Percentiles rank a stretch among this genome's conserved stretches.
Conservation (phyloP, 352 stramenopile genomes). For the Globisporangium carolinianum region DNA sequence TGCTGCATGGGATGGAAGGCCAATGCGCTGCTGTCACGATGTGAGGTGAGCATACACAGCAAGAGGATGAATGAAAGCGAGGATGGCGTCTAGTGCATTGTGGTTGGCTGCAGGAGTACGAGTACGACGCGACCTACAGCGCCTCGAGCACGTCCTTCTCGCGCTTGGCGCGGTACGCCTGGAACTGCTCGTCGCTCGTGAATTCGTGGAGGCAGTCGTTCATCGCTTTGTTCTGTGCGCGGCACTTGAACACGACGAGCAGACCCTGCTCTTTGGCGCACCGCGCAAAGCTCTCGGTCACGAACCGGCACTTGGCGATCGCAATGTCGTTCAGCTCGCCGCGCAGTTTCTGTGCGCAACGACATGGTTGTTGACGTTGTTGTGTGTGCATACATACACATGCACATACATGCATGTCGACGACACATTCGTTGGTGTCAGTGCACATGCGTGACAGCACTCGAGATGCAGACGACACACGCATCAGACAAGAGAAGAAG, state of each 20-base stretch:
- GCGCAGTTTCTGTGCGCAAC: constrained; percentile 49
- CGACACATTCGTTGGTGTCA: not conserved
- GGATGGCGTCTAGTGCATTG: no score
- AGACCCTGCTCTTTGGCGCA: constrained; percentile 64
- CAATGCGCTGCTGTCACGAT: no score
- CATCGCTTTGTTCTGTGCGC: constrained; percentile 63
- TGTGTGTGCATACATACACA: not conserved
- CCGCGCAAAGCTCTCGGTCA: constrained; percentile 50
- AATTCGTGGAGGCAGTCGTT: constrained; percentile 79
- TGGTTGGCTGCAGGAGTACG: no score
- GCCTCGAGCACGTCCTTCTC: constrained; percentile 37
- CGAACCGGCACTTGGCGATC: constrained; percentile 61
- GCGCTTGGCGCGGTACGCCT: constrained; percentile 55
- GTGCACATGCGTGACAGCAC: not conserved
- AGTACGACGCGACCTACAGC: constrained; percentile 4
- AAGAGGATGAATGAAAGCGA: no score
- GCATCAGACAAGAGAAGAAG: not conserved
- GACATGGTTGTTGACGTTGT: not conserved
- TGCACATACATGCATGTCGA: not conserved
- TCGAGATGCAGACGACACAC: not conserved
- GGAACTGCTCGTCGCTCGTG: constrained; percentile 71
- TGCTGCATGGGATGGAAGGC: no score
- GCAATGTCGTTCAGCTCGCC: constrained; percentile 81
- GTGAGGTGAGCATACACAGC: no score
- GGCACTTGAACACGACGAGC: constrained; percentile 71